Evolutionary conservation across 2,329 filamentous ascomycete genomes (phyloP).

Genomic region (Ceratocystis alfenasii): DNA sequence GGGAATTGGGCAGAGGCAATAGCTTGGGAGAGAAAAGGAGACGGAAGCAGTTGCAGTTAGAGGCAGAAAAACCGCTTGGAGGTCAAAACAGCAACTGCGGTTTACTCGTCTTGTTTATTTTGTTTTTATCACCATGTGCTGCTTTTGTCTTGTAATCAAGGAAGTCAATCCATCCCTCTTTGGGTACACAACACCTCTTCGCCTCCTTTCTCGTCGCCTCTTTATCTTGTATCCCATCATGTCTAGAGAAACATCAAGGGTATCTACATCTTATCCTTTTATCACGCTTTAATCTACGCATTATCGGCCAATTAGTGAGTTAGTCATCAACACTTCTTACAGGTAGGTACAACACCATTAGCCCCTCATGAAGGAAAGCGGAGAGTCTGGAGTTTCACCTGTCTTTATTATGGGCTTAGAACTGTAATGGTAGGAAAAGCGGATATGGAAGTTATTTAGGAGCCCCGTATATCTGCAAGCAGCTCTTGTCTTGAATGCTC

Average conservation of each 20-base stretch:
- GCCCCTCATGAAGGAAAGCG: background rate
- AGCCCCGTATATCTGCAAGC: too few relatives aligned
- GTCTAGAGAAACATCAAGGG: background rate
- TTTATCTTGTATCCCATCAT: background rate
- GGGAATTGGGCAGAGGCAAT: background rate
- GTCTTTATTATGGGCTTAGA: background rate
- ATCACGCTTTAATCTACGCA: background rate
- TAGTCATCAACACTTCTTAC: background rate
- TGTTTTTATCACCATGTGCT: too few relatives aligned
- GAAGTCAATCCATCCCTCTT: too few relatives aligned
- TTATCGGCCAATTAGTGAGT: background rate
- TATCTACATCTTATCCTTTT: background rate
- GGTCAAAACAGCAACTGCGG: too few relatives aligned
- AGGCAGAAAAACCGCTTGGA: too few relatives aligned
- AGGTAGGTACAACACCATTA: background rate
- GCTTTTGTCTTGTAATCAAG: too few relatives aligned
- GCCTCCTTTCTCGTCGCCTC: background rate
- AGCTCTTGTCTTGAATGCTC: too few relatives aligned
- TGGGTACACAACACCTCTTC: too few relatives aligned
- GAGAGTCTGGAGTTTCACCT: background rate
- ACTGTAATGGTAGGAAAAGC: background rate
- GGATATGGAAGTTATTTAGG: too few relatives aligned
- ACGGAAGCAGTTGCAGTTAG: too few relatives aligned
- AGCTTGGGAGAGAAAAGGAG: background rate
- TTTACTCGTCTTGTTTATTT: too few relatives aligned